A percentile compares a stretch with the other conserved stretches of the same genome.
phyloP scores from a whole-genome alignment of 768 basidiomycete species.

The Phallus indusiatus region DNA sequence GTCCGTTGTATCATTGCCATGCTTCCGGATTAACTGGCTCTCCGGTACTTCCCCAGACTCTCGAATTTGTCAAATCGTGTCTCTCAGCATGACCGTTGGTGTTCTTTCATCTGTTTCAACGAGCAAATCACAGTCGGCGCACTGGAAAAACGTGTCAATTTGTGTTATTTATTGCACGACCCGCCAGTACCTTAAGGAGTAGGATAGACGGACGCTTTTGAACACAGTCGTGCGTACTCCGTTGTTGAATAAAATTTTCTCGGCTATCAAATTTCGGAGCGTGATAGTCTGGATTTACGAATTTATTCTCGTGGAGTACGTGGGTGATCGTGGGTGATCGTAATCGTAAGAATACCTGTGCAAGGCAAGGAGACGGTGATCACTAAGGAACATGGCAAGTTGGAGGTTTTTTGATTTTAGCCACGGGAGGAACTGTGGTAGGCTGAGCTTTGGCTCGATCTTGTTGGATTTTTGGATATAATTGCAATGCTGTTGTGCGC shows the following conservation, averaged over 20 bases:
- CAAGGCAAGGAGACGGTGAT: too few relatives aligned
- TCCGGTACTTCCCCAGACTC: conserved; percentile 87
- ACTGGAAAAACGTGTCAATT: conserved; percentile 93
- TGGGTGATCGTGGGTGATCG: too few relatives aligned
- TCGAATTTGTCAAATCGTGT: conserved; percentile 71
- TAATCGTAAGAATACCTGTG: too few relatives aligned
- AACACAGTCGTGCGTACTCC: conserved; percentile 84
- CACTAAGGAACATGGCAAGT: too few relatives aligned
- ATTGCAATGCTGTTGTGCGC: too few relatives aligned
- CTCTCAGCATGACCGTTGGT: conserved; percentile 78
- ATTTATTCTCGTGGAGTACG: too few relatives aligned
- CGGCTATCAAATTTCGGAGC: too few relatives aligned
- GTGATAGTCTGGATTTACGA: conserved; percentile 93
- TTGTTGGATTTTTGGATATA: too few relatives aligned
- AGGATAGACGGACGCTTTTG: conserved; percentile 91
- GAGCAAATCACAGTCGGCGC: conserved; percentile 94
- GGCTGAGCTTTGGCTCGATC: too few relatives aligned
- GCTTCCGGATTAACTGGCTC: conserved; percentile 99
- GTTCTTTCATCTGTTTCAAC: conserved; percentile 73
- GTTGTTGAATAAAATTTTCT: too few relatives aligned
- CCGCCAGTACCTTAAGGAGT: conserved; percentile 95
- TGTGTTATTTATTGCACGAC: conserved; percentile 86
- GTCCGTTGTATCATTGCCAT: conserved; percentile 98
- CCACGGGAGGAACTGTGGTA: too few relatives aligned
- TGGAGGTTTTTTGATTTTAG: too few relatives aligned